phyloP scores from a whole-genome alignment of 257 asterid species.

The Solanum chmielewskii region DNA sequence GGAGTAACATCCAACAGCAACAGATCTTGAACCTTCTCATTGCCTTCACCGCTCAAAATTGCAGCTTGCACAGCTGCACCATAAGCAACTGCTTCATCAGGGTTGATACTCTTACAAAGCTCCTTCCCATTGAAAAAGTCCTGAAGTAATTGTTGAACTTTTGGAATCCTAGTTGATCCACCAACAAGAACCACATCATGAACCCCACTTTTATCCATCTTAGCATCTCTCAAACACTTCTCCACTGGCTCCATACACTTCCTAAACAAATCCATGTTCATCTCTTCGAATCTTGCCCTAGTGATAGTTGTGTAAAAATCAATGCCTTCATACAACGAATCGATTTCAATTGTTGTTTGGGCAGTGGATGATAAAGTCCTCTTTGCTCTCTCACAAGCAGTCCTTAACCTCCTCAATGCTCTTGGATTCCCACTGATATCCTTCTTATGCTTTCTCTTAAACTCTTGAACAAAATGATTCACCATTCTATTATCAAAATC shows the following conservation, averaged over 20 bases:
- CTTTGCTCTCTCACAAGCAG: slow-evolving; percentile 19
- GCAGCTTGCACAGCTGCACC: slow-evolving; percentile 72
- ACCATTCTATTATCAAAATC: slow-evolving; percentile 25
- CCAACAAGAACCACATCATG: slow-evolving; percentile 27
- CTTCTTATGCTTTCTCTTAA: slow-evolving; percentile 1
- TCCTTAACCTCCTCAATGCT: slow-evolving; percentile 8
- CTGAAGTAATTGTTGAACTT: slow-evolving; percentile 27
- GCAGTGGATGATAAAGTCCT: slow-evolving; percentile 18
- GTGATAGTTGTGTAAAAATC: slow-evolving; percentile 5
- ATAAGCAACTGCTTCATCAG: slow-evolving; percentile 66
- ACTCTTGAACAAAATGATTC: slow-evolving; percentile 6
- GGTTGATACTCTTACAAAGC: slow-evolving; percentile 64
- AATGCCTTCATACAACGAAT: neutral
- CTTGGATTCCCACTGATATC: slow-evolving; percentile 7
- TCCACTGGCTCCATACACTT: slow-evolving; percentile 23
- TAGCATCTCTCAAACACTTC: slow-evolving; percentile 21
- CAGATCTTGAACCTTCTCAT: slow-evolving; percentile 59
- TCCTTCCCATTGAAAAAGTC: slow-evolving; percentile 60
- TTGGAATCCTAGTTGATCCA: slow-evolving; percentile 21
- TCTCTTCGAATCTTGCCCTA: slow-evolving; percentile 14
- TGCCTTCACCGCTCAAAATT: slow-evolving; percentile 56
- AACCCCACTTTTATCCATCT: slow-evolving; percentile 12
- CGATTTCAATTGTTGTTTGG: slow-evolving; percentile 12
- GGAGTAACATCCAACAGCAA: slow-evolving; percentile 53
- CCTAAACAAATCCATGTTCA: slow-evolving; percentile 22